These are phyloP conservation scores for Fusarium stilboides DNA, from an alignment of 2,329 filamentous ascomycete species.

Conservation along the genomic window DNA sequence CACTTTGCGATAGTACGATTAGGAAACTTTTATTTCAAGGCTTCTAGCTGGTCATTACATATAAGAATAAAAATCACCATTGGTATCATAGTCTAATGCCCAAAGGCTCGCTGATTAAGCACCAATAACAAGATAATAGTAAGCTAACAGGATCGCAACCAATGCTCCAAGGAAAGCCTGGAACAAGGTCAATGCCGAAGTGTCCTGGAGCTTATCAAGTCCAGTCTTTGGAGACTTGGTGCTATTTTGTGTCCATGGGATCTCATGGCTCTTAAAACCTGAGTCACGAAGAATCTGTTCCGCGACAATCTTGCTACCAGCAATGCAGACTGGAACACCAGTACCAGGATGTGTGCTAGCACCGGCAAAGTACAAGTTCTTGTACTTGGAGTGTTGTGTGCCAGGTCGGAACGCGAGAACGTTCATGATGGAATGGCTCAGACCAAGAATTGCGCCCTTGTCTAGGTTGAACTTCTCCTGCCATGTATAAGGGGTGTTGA, in stretches of 20 bases:
- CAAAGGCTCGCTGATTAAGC: slow-evolving; percentile 5
- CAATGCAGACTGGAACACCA: slow-evolving; percentile 80
- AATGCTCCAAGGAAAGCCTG: slow-evolving; percentile 29
- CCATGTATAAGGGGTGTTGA: slow-evolving; percentile 79
- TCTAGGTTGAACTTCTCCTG: slow-evolving; percentile 79
- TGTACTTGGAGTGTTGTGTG: slow-evolving; percentile 66
- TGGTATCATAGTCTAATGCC: background rate
- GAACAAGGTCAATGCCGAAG: slow-evolving; percentile 26
- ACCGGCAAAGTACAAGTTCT: slow-evolving; percentile 78
- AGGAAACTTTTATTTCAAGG: background rate
- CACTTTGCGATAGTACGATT: too few relatives aligned
- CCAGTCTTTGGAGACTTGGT: slow-evolving; percentile 6
- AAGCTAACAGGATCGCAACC: slow-evolving; percentile 23
- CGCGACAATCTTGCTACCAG: slow-evolving; percentile 73
- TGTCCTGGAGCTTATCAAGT: slow-evolving; percentile 29
- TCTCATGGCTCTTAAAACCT: slow-evolving; percentile 12
- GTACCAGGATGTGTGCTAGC: slow-evolving; percentile 84
- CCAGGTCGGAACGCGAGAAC: slow-evolving; percentile 76
- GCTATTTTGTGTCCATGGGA: slow-evolving; percentile 23
- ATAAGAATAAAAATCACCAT: background rate
- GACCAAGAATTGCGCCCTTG: slow-evolving; percentile 79
- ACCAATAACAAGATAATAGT: slow-evolving; percentile 27
- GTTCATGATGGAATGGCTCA: slow-evolving; percentile 82
- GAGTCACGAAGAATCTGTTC: slow-evolving; percentile 58
- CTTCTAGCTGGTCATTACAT: background rate